Evolutionary conservation across 1,139 yeast species (phyloP).

Genomic region (Yamadazyma sp.): DNA sequence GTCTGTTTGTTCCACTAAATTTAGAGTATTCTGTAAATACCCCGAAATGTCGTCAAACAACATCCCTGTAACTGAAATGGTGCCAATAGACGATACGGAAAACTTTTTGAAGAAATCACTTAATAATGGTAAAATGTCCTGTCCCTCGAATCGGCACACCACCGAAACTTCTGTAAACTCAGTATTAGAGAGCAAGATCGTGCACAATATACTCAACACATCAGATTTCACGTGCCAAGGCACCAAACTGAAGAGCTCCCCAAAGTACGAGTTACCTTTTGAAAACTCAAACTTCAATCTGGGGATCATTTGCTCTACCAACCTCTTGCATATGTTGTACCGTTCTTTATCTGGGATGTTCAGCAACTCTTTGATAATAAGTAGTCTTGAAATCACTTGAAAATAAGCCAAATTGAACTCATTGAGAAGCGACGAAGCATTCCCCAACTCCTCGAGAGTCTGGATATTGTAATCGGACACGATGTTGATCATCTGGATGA

Average conservation of each 20-base stretch:
- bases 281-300: conserved; percentile 45
- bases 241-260: conserved; percentile 38
- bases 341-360: conserved; percentile 13
- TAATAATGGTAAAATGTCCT: conserved; percentile 28
- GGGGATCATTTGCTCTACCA: conserved; percentile 44
- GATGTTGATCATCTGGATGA: conserved; percentile 23
- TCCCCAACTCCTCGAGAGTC: conserved; percentile 21
- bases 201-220: conserved; percentile 31
- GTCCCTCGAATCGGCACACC: conserved; percentile 10
- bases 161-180: conserved; percentile 11
- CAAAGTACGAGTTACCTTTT: conserved; percentile 35
- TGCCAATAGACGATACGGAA: conserved; percentile 27
- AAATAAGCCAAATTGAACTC: conserved; percentile 55
- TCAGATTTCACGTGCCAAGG: conserved; percentile 29
- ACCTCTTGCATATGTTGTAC: conserved; percentile 13
- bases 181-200: conserved; percentile 23
- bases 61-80: conserved; percentile 17
- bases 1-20: background rate
- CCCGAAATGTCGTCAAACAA: conserved; percentile 12
- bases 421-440: conserved; percentile 25
- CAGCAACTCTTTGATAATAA: conserved; percentile 20
- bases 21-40: conserved; percentile 8
- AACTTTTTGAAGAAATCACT: conserved; percentile 43
- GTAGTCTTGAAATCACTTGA: conserved; percentile 42
- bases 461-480: conserved; percentile 14